Evolutionary conservation across 345 rosid genomes (phyloP), one percentile per base, ranked within the genome.

Genomic region (Erucastrum elatum): DNA sequence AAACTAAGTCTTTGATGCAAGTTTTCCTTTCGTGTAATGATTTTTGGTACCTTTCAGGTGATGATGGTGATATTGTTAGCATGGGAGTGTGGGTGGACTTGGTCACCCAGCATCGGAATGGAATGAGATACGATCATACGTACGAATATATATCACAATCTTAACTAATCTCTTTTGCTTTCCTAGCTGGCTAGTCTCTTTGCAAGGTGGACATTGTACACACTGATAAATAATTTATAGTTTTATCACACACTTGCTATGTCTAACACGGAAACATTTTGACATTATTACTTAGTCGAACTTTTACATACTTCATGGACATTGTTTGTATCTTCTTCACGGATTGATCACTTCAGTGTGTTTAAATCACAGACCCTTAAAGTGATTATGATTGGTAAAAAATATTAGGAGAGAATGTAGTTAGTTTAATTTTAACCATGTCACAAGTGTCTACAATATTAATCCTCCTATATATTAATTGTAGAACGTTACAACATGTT

Each of bases 101-200:
- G 72, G 79, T 80, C 79, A 9, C 82, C 51, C 61, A 68, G 66
- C 74, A 80, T 80, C 71, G 33, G 55, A 74, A 70, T 80, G 71
- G 83, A 80, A 75, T 80, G 83, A 80, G 79, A 80, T 75, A 55
- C 79, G 79, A 75, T 69, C 79, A 75, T 62, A 75, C 69, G 71
- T 80, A 69, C 71, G 49, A 68, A 63, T 74, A 80, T 80, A 74
- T 75, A 69, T 80, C 72, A 51, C 75, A 63, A 80, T 55, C 79
- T 66, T 55, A 68, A 74, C 66, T 55, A 58, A 79, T 75, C 49
- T 69, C 65, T 64, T 63, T 68, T 39, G 16, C 64, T 79, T 68
- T 79, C 58, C 12, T 78, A 31, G 71, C 81, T 78, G 61, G 34
- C 76, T 64, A n/a, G n/a, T 15, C 70, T 41, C 75, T 70, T 63